Conservation (phyloP, 371 early-diverging fungal genomes). For the Phascolomyces articulosus region DNA sequence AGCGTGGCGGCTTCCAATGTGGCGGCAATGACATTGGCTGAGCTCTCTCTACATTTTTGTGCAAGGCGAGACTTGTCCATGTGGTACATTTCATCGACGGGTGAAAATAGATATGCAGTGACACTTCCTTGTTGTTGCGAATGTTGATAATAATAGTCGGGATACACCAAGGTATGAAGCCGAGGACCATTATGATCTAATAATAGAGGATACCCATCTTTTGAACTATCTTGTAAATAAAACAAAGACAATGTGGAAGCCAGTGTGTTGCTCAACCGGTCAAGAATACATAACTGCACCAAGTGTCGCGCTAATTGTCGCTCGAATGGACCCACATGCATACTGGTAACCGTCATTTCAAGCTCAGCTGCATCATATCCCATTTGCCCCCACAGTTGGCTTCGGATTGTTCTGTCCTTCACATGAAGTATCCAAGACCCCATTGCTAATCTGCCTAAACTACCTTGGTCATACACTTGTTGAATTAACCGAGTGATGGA, state of each 20-base stretch:
- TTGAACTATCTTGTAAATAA: slow-evolving; percentile 23
- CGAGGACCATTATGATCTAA: slow-evolving; percentile 36
- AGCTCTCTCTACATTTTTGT: slow-evolving; percentile 13
- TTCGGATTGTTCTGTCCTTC: slow-evolving; percentile 17
- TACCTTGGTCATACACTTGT: slow-evolving; percentile 17
- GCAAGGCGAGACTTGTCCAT: slow-evolving; percentile 39
- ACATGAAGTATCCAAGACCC: slow-evolving; percentile 27
- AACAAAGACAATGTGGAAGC: slow-evolving; percentile 23
- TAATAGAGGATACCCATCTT: slow-evolving; percentile 20
- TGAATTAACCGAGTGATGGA: slow-evolving; percentile 11
- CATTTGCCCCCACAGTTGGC: slow-evolving; percentile 10
- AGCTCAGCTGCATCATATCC: slow-evolving; percentile 25
- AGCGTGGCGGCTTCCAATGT: slow-evolving; percentile 33
- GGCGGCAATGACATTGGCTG: slow-evolving; percentile 20
- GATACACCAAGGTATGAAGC: slow-evolving; percentile 32
- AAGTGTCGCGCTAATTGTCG: slow-evolving; percentile 37
- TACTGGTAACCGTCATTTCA: slow-evolving; percentile 18
- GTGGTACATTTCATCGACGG: slow-evolving; percentile 58
- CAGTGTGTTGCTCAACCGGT: slow-evolving; percentile 14
- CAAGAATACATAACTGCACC: slow-evolving; percentile 34
- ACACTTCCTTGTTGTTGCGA: not conserved
- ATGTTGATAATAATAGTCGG: not conserved
- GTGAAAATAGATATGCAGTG: slow-evolving; percentile 53
- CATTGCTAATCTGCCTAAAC: slow-evolving; percentile 31
- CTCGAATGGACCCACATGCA: slow-evolving; percentile 32